Conservation (phyloP, 2,329 filamentous ascomycete genomes). For the Stagonosporopsis vannaccii region DNA sequence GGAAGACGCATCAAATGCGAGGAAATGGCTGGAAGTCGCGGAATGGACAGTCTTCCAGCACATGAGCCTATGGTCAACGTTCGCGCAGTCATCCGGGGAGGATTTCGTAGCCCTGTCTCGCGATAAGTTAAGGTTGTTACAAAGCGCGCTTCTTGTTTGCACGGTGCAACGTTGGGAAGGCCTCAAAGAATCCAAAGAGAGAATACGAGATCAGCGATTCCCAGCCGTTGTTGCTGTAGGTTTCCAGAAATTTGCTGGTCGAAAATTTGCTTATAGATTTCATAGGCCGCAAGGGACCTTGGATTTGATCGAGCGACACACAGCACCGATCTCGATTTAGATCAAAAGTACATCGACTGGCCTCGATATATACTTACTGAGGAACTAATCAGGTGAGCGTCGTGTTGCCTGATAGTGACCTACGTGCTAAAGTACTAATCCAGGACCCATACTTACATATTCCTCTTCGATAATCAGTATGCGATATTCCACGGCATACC, state of each 20-base stretch:
- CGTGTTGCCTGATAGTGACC: not conserved
- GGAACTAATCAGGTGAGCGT: not conserved
- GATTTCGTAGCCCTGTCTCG: not conserved
- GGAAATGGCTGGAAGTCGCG: not conserved
- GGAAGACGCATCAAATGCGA: not conserved
- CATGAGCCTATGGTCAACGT: not conserved
- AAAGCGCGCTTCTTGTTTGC: not conserved
- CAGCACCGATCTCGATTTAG: not conserved
- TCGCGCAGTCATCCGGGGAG: not conserved
- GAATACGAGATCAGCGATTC: not conserved
- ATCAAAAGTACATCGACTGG: not conserved
- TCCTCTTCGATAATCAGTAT: not conserved
- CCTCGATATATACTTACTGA: not conserved
- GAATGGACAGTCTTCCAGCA: not conserved
- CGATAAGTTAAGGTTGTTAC: not conserved
- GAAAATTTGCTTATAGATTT: not conserved
- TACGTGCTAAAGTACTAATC: not conserved
- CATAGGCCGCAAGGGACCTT: not conserved
- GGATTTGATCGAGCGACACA: not conserved
- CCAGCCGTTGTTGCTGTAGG: not conserved
- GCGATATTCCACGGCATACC: slow-evolving; percentile 1
- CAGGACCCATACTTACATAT: not conserved
- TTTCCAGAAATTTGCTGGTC: not conserved
- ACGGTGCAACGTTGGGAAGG: not conserved
- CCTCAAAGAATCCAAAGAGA: not conserved